A percentile compares a stretch with the other conserved stretches of the same genome.
Evolutionary conservation across 306 rosid species (phyloP).

Genomic region (Sicyos edulis): DNA sequence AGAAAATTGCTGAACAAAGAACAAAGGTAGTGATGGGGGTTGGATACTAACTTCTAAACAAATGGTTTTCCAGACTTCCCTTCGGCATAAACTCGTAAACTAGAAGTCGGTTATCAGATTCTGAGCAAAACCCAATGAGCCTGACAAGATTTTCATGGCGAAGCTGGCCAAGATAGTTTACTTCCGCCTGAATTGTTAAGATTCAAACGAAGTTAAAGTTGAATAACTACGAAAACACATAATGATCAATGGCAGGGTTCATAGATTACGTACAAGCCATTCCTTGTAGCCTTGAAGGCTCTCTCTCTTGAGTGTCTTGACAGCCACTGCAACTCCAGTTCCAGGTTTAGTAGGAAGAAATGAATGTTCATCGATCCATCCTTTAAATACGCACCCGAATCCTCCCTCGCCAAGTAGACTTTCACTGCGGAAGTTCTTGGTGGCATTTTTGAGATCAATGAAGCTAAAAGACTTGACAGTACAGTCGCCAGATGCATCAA

Average conservation of each 20-base stretch:
- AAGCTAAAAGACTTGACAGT: slow-evolving; percentile 57
- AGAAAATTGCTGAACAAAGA: slow-evolving; percentile 7
- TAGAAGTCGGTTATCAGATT: slow-evolving; percentile 68
- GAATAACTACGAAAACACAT: not conserved
- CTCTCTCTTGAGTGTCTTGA: slow-evolving; percentile 79
- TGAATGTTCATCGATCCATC: slow-evolving; percentile 75
- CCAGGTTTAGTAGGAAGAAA: slow-evolving; percentile 83
- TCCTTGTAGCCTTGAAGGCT: slow-evolving; percentile 96
- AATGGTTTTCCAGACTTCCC: slow-evolving; percentile 86
- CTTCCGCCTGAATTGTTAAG: slow-evolving; percentile 61
- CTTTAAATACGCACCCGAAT: slow-evolving; percentile 79
- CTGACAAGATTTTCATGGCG: slow-evolving; percentile 82
- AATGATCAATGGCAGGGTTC: not conserved
- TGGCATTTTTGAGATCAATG: slow-evolving; percentile 69
- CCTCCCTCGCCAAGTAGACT: slow-evolving; percentile 86
- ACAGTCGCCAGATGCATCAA: slow-evolving; percentile 29
- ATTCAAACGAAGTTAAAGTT: slow-evolving; percentile 13
- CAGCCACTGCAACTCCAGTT: slow-evolving; percentile 74
- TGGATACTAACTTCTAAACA: slow-evolving; percentile 69
- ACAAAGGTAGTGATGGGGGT: slow-evolving; percentile 6
- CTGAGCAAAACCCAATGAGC: slow-evolving; percentile 84
- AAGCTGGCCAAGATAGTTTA: slow-evolving; percentile 79
- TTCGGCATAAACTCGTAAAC: slow-evolving; percentile 84
- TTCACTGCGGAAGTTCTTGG: slow-evolving; percentile 67
- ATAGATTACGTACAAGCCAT: slow-evolving; percentile 70